phyloP scores from a whole-genome alignment of 2,329 filamentous ascomycete species.

The Phaeoacremonium minimum region DNA sequence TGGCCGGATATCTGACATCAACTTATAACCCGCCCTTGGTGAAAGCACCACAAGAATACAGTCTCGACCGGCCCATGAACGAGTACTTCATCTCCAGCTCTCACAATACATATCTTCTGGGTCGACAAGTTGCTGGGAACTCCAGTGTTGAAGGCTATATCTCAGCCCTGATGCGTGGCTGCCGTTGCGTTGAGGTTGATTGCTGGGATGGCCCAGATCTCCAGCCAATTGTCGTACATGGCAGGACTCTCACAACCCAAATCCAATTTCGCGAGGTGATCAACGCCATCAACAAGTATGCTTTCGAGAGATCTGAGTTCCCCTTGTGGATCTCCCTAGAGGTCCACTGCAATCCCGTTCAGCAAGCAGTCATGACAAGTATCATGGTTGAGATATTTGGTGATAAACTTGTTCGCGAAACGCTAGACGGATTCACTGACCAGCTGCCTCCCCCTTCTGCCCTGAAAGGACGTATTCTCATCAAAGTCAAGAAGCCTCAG shows the following conservation, averaged over 20 bases:
- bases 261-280: slow-evolving; percentile 91
- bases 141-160: slow-evolving; percentile 97
- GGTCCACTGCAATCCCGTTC: slow-evolving; percentile 80
- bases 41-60: slow-evolving; percentile 54
- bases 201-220: slow-evolving; percentile 94
- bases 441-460: slow-evolving; percentile 82
- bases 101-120: slow-evolving; percentile 94
- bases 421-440: slow-evolving; percentile 63
- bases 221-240: slow-evolving; percentile 85
- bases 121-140: slow-evolving; percentile 81
- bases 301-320: slow-evolving; percentile 81
- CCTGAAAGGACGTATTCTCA: slow-evolving; percentile 75
- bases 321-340: slow-evolving; percentile 94
- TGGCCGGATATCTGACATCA: slow-evolving; percentile 74
- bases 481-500: slow-evolving; percentile 88
- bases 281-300: slow-evolving; percentile 89
- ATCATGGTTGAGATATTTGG: slow-evolving; percentile 86
- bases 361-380: slow-evolving; percentile 84
- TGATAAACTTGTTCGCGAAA: slow-evolving; percentile 71
- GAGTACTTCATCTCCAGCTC: slow-evolving; percentile 99
- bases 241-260: slow-evolving; percentile 80
- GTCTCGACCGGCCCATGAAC: slow-evolving; percentile 79
- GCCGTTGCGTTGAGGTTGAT: slow-evolving; percentile 94
- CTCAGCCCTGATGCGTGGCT: slow-evolving; percentile 78
- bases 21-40: slow-evolving; percentile 66